phyloP scores from a whole-genome alignment of 441 rosid species.

The Croton laevigatus region DNA sequence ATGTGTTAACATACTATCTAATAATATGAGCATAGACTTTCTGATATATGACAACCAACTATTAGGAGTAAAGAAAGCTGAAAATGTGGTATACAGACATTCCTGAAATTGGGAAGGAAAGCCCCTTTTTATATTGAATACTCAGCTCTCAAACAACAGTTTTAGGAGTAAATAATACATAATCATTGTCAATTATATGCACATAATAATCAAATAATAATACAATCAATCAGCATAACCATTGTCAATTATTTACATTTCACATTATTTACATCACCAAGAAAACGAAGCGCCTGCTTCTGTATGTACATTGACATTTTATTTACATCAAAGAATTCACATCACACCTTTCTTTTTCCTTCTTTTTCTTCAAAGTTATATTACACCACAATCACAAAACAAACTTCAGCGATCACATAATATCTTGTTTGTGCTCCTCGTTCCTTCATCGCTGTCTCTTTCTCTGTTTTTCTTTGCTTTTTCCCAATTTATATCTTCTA shows the following conservation, averaged over 20 bases:
- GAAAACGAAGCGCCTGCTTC: slow-evolving; percentile 17
- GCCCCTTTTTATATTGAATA: too few relatives aligned
- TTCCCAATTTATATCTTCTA: neutral
- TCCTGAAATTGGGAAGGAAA: too few relatives aligned
- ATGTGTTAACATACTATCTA: too few relatives aligned
- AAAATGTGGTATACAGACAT: too few relatives aligned
- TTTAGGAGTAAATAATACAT: too few relatives aligned
- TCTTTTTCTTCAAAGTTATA: neutral
- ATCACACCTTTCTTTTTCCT: neutral
- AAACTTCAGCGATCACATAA: neutral
- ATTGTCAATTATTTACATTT: slow-evolving; percentile 18
- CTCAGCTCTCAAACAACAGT: too few relatives aligned
- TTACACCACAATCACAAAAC: slow-evolving; percentile 7
- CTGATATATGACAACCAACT: too few relatives aligned
- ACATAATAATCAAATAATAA: neutral
- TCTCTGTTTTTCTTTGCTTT: neutral
- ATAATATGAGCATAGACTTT: too few relatives aligned
- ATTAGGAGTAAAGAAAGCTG: too few relatives aligned
- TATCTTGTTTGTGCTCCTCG: slow-evolving; percentile 10
- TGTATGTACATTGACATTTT: slow-evolving; percentile 23
- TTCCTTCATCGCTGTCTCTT: neutral
- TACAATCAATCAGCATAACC: neutral
- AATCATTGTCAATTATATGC: too few relatives aligned
- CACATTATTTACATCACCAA: slow-evolving; percentile 28
- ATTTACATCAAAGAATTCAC: slow-evolving; percentile 43